Evolutionary conservation across 306 rosid species (phyloP).

Genomic region (Inga oerstediana): DNA sequence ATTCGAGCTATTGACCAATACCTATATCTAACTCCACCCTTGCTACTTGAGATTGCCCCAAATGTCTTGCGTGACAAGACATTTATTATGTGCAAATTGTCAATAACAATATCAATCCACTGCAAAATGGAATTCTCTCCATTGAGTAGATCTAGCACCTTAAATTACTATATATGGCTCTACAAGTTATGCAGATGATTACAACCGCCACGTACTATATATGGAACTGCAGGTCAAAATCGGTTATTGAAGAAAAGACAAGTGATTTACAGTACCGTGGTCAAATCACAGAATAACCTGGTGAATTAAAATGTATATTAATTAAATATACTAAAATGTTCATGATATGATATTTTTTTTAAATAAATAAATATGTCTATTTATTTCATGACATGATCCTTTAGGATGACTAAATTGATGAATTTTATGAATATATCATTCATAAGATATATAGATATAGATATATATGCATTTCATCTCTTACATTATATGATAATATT

Average conservation of each 20-base stretch:
- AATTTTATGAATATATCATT: neutral
- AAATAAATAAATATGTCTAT: too few relatives aligned
- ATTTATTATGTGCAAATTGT: too few relatives aligned
- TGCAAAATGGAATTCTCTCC: neutral
- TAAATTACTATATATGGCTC: constrained; percentile 13
- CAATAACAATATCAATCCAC: neutral
- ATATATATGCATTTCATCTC: neutral
- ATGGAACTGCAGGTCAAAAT: neutral
- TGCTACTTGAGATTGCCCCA: neutral
- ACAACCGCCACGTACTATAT: neutral
- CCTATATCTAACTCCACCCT: neutral
- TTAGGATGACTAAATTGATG: neutral
- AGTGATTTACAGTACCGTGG: neutral
- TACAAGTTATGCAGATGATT: constrained; percentile 14
- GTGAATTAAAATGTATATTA: neutral
- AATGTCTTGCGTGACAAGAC: too few relatives aligned
- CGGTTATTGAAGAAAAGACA: neutral
- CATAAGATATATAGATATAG: neutral
- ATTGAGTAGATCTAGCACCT: neutral
- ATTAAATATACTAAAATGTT: neutral
- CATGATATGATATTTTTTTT: neutral
- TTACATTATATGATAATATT: neutral
- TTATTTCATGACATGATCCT: neutral
- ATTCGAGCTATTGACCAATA: too few relatives aligned
- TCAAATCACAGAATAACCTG: neutral